phyloP scores from a whole-genome alignment of 31 red algal species.

The Asparagopsis taxiformis region DNA sequence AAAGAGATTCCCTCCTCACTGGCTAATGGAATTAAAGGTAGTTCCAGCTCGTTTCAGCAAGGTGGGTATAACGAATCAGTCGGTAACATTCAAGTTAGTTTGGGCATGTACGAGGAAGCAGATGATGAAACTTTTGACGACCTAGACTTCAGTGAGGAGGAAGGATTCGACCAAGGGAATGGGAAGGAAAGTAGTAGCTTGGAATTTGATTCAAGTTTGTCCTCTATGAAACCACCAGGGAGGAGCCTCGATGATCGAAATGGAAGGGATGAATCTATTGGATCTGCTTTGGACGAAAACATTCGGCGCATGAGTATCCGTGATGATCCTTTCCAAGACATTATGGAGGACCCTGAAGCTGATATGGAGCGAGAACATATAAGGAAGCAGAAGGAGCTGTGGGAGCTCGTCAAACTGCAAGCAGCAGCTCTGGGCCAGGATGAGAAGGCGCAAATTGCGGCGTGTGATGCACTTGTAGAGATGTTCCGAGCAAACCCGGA shows the following conservation, averaged over 20 bases:
- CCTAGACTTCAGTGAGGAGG: slow-evolving; percentile 63
- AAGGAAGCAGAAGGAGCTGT: slow-evolving; percentile 59
- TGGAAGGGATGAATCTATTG: no score
- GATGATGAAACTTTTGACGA: slow-evolving; percentile 78
- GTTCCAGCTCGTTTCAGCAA: neutral
- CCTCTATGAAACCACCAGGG: no score
- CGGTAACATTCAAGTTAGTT: slow-evolving; percentile 7
- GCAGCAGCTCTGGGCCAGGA: slow-evolving; percentile 40
- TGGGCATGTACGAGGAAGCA: slow-evolving; percentile 67
- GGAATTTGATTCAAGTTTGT: neutral
- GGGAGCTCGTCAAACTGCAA: slow-evolving; percentile 50
- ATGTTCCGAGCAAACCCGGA: slow-evolving; percentile 69
- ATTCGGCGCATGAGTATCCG: slow-evolving; percentile 34
- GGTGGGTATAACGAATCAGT: neutral
- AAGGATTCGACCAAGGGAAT: neutral
- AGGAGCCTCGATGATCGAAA: no score
- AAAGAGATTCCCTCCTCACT: neutral
- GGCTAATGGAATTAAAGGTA: neutral
- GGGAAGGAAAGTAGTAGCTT: neutral
- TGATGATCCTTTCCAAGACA: slow-evolving; percentile 74
- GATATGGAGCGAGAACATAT: slow-evolving; percentile 60
- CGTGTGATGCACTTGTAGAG: slow-evolving; percentile 59
- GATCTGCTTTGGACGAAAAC: no score
- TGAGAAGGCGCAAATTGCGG: slow-evolving; percentile 32
- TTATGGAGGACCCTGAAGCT: slow-evolving; percentile 75